Base-by-base conservation (phyloP, 805 yeast genomes). In the Priceomyces haplophilus region DNA sequence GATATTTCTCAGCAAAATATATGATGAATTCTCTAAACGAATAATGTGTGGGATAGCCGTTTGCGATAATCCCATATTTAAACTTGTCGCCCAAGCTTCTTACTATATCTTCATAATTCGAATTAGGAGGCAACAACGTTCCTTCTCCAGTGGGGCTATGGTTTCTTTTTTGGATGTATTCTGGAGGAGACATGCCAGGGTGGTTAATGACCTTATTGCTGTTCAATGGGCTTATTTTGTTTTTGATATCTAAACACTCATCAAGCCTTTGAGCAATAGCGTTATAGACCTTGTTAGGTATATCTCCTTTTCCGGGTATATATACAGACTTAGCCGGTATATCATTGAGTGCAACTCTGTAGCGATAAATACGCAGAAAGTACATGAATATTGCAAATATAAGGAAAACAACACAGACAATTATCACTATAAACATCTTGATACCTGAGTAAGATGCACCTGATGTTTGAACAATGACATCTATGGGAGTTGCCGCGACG, bases 391-490 rank as follows among this genome's bases (percentile, higher is more conserved):
- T 48, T 3, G 80, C 63, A 5, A 75, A 51, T 0, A 83, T 44
- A 1, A 80, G 67, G 48, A 86, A 80, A 1, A 79, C 63, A 2
- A 81, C 87, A 53, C 86, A 73, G 5, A 85, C 88, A 35, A 81
- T 77, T 6, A 86, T 79, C 16, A 89, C 87, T 45, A 90, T 87
- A 48, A 90, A 83, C 3, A 91, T 79, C 58, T 89, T 88, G 58
- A 87, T 69, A 1, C 87, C 93, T 52, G 85, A 79, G 46, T 78
- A 77, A 10, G 72, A 63, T 3, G 79, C 64, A 6, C 69, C 68
- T 2, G 79, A 69, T 1, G 83, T 72, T 50, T 79, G 76, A 1
- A 77, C 68, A 46, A 89, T 80, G 23, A 88, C 80, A 61, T 91
- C 97, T 12, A 88, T 77, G 0, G 95, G 95, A 0, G 91, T 69